Percentiles rank a stretch among this genome's conserved stretches.
Conservation (phyloP, 176 grass and related monocot species). For the Chrysopogon serrulatus region DNA sequence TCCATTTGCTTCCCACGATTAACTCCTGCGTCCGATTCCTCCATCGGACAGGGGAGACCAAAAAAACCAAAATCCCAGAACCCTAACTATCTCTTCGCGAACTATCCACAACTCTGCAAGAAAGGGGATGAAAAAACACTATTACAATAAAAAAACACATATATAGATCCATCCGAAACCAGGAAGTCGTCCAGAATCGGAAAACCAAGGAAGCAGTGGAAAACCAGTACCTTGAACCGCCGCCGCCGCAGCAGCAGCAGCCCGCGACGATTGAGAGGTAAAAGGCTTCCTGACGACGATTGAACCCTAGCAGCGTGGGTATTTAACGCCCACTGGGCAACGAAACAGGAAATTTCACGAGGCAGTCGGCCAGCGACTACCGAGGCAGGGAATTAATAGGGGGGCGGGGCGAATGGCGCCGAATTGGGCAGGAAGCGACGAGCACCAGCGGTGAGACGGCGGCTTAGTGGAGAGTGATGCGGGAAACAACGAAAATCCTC, state of each 20-base stretch:
- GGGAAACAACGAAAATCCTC: constrained; percentile 24
- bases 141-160: not conserved
- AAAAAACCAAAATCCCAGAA: constrained; percentile 20
- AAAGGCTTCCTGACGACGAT: not conserved
- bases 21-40: constrained; percentile 15
- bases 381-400: constrained; percentile 34
- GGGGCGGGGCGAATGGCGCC: not conserved
- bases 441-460: constrained; percentile 1
- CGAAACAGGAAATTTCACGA: constrained; percentile 5
- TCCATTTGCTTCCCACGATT: constrained; percentile 5
- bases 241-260: not conserved
- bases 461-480: constrained; percentile 49
- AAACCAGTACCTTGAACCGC: constrained; percentile 8
- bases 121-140: not conserved
- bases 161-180: constrained; percentile 16
- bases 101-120: constrained; percentile 21
- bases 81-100: constrained; percentile 1
- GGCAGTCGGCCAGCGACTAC: not conserved
- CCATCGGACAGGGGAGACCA: not conserved
- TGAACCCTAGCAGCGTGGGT: constrained; percentile 5
- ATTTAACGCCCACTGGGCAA: not conserved
- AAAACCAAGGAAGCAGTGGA: not conserved
- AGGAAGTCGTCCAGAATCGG: not conserved
- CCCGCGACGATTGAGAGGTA: not conserved
- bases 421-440: constrained; percentile 27